Evolutionary conservation across 768 basidiomycete genomes (phyloP).

Genomic region (Chiua virens): DNA sequence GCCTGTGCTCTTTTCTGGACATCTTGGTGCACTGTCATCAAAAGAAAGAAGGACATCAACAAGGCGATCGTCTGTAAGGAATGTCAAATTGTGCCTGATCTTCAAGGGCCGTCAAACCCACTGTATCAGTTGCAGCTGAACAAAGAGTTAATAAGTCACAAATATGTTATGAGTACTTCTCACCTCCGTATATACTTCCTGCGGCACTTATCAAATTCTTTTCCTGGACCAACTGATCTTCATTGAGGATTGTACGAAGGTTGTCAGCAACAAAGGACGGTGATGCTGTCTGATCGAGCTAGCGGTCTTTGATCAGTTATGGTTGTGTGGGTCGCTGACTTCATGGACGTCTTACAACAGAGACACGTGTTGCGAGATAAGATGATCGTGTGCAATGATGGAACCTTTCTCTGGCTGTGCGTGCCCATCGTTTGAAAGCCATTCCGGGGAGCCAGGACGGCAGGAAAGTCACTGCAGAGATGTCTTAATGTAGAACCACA

Average conservation of each 20-base stretch:
- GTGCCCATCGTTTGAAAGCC: constrained; percentile 35
- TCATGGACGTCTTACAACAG: constrained; percentile 1
- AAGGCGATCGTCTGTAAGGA: constrained; percentile 2
- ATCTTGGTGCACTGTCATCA: constrained; percentile 17
- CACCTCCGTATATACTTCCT: constrained; percentile 8
- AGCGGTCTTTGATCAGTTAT: not conserved
- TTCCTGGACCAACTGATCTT: not conserved
- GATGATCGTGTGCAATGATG: constrained; percentile 6
- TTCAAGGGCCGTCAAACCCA: too few relatives aligned
- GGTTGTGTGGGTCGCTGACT: too few relatives aligned
- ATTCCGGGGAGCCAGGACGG: constrained; percentile 47
- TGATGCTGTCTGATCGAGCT: constrained; percentile 3
- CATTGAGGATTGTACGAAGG: not conserved
- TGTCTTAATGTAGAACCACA: too few relatives aligned
- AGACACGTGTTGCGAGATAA: constrained; percentile 2
- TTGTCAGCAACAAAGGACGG: constrained; percentile 7
- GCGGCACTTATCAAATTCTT: constrained; percentile 4
- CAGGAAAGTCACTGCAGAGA: constrained; percentile 9
- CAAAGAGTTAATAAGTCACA: not conserved
- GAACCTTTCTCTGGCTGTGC: constrained; percentile 10
- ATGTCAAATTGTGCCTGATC: not conserved
- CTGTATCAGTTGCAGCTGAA: constrained; percentile 11
- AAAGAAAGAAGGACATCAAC: constrained; percentile 13
- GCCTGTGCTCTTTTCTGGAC: constrained; percentile 26
- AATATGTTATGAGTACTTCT: not conserved